A percentile compares a stretch with the other conserved stretches of the same genome.
These are phyloP conservation scores for Fabrea salina DNA, from an alignment of 169 alveolate species.

Conservation along the genomic window DNA sequence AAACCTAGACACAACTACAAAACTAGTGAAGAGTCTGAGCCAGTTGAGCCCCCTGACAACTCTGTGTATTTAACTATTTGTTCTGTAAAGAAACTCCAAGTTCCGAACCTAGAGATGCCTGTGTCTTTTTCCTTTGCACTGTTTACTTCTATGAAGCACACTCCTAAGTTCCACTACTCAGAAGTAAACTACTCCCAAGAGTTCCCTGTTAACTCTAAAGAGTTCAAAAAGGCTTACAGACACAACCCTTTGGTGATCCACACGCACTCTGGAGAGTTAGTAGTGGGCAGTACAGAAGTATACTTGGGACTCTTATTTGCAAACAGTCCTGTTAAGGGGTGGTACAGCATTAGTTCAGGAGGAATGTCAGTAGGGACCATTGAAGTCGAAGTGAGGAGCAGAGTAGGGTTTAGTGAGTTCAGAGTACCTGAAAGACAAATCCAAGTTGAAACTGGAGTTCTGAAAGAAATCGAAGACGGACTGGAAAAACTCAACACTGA, in stretches of 20 bases:
- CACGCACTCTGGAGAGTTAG: background rate
- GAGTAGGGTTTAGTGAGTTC: background rate
- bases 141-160: background rate
- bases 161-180: background rate
- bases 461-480: background rate
- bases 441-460: background rate
- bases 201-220: background rate
- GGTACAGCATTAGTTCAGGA: background rate
- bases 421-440: background rate
- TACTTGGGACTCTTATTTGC: constrained; percentile 11
- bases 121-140: background rate
- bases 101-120: background rate
- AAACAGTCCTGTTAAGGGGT: background rate
- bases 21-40: background rate
- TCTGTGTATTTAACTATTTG: background rate
- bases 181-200: background rate
- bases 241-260: background rate
- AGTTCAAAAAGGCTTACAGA: constrained; percentile 6
- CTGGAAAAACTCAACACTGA: background rate
- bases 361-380: background rate
- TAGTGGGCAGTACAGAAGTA: background rate
- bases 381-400: background rate
- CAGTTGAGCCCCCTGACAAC: background rate
- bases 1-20: too few relatives aligned
- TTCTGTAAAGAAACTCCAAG: background rate